phyloP scores from a whole-genome alignment of 192 early-diverging fungal genomes.

The Funneliformis mosseae region DNA sequence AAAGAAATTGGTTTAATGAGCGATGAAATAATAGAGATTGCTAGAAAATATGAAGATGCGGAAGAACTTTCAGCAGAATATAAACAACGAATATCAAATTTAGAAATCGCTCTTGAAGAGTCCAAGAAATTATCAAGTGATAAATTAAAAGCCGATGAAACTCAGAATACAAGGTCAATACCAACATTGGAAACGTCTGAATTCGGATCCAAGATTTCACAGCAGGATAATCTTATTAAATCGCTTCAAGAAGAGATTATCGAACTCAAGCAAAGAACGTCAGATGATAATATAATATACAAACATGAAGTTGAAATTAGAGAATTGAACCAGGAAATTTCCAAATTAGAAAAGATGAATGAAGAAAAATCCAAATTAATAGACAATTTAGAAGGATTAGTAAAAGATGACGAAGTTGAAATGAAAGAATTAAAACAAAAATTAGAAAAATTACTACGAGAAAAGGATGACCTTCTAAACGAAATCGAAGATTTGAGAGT shows the following conservation, averaged over 20 bases:
- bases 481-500: conserved; percentile 45
- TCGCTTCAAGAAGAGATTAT: conserved; percentile 15
- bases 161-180: not conserved
- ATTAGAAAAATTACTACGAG: conserved; percentile 37
- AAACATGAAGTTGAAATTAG: not conserved
- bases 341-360: conserved; percentile 27
- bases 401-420: conserved; percentile 49
- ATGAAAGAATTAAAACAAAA: conserved; percentile 40
- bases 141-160: not conserved
- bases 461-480: conserved; percentile 38
- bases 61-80: conserved; percentile 37
- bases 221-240: conserved; percentile 18
- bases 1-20: conserved; percentile 41
- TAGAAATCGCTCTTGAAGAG: conserved; percentile 25
- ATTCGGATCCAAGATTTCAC: not conserved
- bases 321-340: conserved; percentile 39
- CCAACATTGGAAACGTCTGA: not conserved
- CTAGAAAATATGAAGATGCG: conserved; percentile 39
- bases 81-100: conserved; percentile 39
- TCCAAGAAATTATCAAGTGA: not conserved
- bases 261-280: conserved; percentile 1
- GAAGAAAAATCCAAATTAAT: conserved; percentile 27
- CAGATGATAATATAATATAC: not conserved
- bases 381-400: conserved; percentile 46
- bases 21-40: conserved; percentile 39